Conservation (phyloP, 768 basidiomycete species). For the Gloeostereum incarnatum region DNA sequence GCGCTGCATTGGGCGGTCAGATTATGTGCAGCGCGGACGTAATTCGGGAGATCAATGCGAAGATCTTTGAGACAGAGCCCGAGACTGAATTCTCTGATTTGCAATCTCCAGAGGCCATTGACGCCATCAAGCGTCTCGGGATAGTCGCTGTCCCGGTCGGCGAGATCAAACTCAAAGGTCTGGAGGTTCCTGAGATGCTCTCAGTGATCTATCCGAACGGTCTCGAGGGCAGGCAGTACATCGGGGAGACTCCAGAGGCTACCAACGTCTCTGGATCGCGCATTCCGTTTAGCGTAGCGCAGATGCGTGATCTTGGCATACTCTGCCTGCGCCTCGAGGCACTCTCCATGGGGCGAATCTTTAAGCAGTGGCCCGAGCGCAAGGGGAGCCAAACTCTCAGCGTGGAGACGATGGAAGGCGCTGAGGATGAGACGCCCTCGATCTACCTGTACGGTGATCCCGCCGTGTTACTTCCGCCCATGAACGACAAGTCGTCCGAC, state of each 20-base stretch:
- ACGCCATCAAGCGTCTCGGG: conserved; percentile 67
- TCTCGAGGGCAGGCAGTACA: conserved; percentile 61
- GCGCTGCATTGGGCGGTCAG: conserved; percentile 83
- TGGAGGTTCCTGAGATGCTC: conserved; percentile 84
- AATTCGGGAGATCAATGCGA: conserved; percentile 69
- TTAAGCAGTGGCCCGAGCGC: conserved; percentile 34
- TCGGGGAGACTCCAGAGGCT: conserved; percentile 28
- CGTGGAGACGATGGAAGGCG: conserved; percentile 9
- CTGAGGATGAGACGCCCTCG: conserved; percentile 16
- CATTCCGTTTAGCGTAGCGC: conserved; percentile 62
- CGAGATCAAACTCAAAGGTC: conserved; percentile 88
- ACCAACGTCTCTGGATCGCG: conserved; percentile 31
- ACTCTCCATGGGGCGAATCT: conserved; percentile 52
- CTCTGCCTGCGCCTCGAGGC: conserved; percentile 77
- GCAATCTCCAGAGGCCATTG: conserved; percentile 54
- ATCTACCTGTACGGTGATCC: conserved; percentile 49
- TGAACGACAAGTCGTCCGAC: conserved; percentile 64
- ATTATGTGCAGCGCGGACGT: conserved; percentile 89
- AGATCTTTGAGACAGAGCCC: conserved; percentile 40
- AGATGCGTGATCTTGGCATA: conserved; percentile 64
- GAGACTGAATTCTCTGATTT: conserved; percentile 52
- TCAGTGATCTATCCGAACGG: conserved; percentile 76
- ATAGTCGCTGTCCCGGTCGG: conserved; percentile 70
- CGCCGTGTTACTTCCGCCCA: conserved; percentile 53
- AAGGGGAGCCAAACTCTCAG: conserved; percentile 30